Conservation (phyloP, 2,329 filamentous ascomycete species). For the Zasmidium citrigriseum region DNA sequence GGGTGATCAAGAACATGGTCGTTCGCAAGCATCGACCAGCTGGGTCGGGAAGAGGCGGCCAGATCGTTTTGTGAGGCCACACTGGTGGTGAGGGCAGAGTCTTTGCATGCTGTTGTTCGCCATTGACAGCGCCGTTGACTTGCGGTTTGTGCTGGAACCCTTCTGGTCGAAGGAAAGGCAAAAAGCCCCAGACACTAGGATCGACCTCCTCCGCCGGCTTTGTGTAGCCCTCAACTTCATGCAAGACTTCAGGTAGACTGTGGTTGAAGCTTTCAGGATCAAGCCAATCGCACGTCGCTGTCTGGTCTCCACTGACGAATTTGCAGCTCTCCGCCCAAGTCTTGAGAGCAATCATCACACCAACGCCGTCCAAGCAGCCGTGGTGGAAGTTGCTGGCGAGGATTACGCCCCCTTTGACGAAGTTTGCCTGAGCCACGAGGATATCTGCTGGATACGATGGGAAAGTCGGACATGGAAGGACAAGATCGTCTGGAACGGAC, state of each 20-base stretch:
- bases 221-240: constrained; percentile 16
- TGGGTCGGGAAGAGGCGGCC: constrained; percentile 35
- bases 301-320: not conserved
- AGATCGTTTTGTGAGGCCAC: constrained; percentile 31
- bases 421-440: not conserved
- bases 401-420: not conserved
- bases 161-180: constrained; percentile 24
- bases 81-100: constrained; percentile 25
- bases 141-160: not conserved
- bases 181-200: constrained; percentile 22
- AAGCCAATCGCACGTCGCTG: not conserved
- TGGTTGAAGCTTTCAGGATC: not conserved
- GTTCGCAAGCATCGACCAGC: constrained; percentile 7
- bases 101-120: not conserved
- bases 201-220: constrained; percentile 23
- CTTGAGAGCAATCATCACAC: not conserved
- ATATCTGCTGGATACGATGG: not conserved
- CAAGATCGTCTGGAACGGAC: not conserved
- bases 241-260: constrained; percentile 24
- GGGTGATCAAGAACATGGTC: not conserved
- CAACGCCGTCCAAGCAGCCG: not conserved
- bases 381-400: not conserved
- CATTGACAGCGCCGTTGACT: not conserved
- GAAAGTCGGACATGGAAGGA: not conserved
- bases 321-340: not conserved